These are phyloP conservation scores for Penicillium paradoxum DNA, from an alignment of 495 filamentous ascomycete genomes.

Conservation along the genomic window DNA sequence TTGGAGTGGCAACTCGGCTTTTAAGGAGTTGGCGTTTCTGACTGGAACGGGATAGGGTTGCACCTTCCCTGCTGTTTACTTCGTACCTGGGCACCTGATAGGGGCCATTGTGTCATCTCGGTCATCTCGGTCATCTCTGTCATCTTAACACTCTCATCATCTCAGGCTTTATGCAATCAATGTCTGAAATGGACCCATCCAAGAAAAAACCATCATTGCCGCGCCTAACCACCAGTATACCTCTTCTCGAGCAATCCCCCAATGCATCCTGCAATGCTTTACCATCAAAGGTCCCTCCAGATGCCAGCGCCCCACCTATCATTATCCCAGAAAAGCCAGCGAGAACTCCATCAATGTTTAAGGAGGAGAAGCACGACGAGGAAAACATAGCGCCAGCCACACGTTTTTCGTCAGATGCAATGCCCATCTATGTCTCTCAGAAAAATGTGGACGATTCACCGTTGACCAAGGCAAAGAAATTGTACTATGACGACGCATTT, in stretches of 20 bases:
- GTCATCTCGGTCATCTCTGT: background rate
- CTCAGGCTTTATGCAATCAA: background rate
- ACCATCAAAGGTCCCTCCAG: background rate
- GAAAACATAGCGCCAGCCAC: slow-evolving; percentile 15
- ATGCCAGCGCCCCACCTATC: background rate
- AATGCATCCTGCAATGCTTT: background rate
- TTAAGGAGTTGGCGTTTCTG: slow-evolving; percentile 32
- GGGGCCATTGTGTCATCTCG: too few relatives aligned
- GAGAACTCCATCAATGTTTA: slow-evolving; percentile 20
- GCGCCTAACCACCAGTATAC: slow-evolving; percentile 14
- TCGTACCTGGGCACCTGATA: background rate
- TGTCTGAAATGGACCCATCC: slow-evolving; percentile 8
- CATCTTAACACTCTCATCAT: background rate
- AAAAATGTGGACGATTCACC: slow-evolving; percentile 20
- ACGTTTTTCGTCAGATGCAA: slow-evolving; percentile 10
- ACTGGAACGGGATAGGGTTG: slow-evolving; percentile 6
- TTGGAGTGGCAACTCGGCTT: slow-evolving; percentile 51
- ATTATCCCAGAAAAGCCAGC: slow-evolving; percentile 6
- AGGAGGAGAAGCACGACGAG: slow-evolving; percentile 24
- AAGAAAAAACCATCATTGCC: slow-evolving; percentile 16
- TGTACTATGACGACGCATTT: slow-evolving; percentile 61
- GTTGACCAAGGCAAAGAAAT: slow-evolving; percentile 32
- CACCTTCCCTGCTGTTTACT: slow-evolving; percentile 7
- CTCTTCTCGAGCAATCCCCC: background rate
- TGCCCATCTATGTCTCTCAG: slow-evolving; percentile 3